Conservation (phyloP, 345 rosid genomes). For the Citrus australasica region DNA sequence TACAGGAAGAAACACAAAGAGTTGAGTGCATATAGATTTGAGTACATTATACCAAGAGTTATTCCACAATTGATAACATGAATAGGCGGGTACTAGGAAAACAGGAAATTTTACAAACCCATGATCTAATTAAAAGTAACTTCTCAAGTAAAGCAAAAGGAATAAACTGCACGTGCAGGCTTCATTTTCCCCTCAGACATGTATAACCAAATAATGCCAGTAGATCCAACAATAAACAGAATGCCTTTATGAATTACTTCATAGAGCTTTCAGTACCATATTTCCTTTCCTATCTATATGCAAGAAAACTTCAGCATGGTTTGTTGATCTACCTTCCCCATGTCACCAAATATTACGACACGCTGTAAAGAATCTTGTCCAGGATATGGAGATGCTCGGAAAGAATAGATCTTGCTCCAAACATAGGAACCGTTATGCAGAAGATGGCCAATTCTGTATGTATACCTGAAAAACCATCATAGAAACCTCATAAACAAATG, state of each 20-base stretch:
- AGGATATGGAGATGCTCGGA: conserved; percentile 77
- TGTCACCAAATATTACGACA: conserved; percentile 80
- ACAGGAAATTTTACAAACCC: not conserved
- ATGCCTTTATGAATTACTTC: not conserved
- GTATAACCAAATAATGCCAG: not conserved
- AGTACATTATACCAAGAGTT: too few relatives aligned
- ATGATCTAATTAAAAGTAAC: not conserved
- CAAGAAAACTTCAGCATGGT: conserved; percentile 1
- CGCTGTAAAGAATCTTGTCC: conserved; percentile 89
- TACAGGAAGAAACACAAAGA: not conserved
- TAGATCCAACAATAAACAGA: not conserved
- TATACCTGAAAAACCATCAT: conserved; percentile 41
- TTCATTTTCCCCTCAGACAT: not conserved
- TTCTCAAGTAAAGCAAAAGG: not conserved
- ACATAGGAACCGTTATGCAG: conserved; percentile 34
- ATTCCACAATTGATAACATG: too few relatives aligned
- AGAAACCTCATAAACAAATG: not conserved
- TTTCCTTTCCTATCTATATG: not conserved
- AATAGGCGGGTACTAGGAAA: not conserved
- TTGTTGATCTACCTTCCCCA: conserved; percentile 64
- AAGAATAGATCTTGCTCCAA: conserved; percentile 69
- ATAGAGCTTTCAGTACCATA: not conserved
- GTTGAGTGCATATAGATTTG: not conserved
- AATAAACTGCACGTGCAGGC: not conserved
- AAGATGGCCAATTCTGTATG: conserved; percentile 62